These are phyloP conservation scores for Dioszegia hungarica DNA, from an alignment of 768 basidiomycete genomes.

Conservation along the genomic window DNA sequence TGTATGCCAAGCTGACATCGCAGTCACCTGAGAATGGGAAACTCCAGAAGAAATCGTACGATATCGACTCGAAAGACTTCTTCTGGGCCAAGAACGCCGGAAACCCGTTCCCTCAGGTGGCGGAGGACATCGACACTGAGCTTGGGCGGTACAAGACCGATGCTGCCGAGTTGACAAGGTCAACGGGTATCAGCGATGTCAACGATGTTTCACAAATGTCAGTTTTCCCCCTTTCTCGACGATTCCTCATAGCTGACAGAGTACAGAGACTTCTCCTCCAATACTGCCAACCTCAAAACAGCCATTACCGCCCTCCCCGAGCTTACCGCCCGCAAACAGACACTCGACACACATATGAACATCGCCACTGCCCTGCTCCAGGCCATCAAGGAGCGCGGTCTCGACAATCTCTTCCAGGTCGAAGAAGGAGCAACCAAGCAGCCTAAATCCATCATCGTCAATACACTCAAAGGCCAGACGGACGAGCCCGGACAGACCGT, in stretches of 20 bases:
- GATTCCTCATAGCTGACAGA: background rate
- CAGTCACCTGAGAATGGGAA: slow-evolving; percentile 56
- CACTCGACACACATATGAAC: slow-evolving; percentile 98
- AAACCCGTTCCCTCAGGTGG: slow-evolving; percentile 95
- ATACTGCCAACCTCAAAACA: slow-evolving; percentile 89
- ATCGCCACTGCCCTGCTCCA: slow-evolving; percentile 92
- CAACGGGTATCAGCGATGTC: slow-evolving; percentile 91
- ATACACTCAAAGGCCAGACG: slow-evolving; percentile 65
- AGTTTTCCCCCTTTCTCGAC: slow-evolving; percentile 43
- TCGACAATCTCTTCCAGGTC: slow-evolving; percentile 95
- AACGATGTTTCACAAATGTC: slow-evolving; percentile 92
- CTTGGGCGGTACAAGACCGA: slow-evolving; percentile 88
- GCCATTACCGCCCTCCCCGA: slow-evolving; percentile 97
- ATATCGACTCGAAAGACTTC: slow-evolving; percentile 96
- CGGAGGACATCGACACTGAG: slow-evolving; percentile 91
- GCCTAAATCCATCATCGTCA: slow-evolving; percentile 74
- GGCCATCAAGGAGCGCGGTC: slow-evolving; percentile 86
- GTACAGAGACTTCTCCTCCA: slow-evolving; percentile 77
- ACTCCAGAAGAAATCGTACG: slow-evolving; percentile 71
- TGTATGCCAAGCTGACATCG: slow-evolving; percentile 3
- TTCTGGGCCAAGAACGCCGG: slow-evolving; percentile 97
- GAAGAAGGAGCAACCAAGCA: slow-evolving; percentile 89
- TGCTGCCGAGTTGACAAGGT: slow-evolving; percentile 91
- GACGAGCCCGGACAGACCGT: slow-evolving; percentile 59
- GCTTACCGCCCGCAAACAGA: slow-evolving; percentile 91